These are phyloP conservation scores for Oryza longistaminata DNA, from an alignment of 176 grass and related monocot species.

Conservation along the genomic window DNA sequence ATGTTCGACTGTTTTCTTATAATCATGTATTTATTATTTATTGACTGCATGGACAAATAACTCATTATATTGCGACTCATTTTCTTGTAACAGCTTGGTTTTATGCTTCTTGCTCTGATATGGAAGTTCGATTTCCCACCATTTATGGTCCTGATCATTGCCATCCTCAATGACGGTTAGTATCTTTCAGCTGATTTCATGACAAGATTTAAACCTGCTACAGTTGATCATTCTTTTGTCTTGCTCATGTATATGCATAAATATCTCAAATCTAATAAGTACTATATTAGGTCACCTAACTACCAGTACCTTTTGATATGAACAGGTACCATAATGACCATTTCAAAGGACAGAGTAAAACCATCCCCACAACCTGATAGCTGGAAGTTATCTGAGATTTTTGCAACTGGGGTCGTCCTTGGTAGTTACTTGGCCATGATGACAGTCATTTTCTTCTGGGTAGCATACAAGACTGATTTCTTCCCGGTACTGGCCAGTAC, in stretches of 20 bases:
- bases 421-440: constrained; percentile 85
- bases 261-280: background rate
- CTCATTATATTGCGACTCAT: constrained; percentile 12
- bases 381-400: constrained; percentile 93
- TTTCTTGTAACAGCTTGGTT: constrained; percentile 68
- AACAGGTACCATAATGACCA: constrained; percentile 93
- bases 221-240: background rate
- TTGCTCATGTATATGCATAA: background rate
- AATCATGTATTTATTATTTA: background rate
- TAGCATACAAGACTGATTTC: constrained; percentile 81
- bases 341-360: constrained; percentile 94
- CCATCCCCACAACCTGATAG: constrained; percentile 83
- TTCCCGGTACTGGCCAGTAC: constrained; percentile 58
- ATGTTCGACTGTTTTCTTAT: background rate
- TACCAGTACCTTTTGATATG: background rate
- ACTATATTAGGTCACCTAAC: background rate
- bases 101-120: constrained; percentile 89
- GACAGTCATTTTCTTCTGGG: constrained; percentile 98
- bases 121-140: constrained; percentile 92
- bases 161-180: constrained; percentile 94
- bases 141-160: constrained; percentile 95
- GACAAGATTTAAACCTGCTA: constrained; percentile 7
- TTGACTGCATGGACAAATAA: background rate
- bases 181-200: background rate
- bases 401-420: constrained; percentile 80